Conservation (phyloP, 2,329 filamentous ascomycete species). For the Beauveria australis region DNA sequence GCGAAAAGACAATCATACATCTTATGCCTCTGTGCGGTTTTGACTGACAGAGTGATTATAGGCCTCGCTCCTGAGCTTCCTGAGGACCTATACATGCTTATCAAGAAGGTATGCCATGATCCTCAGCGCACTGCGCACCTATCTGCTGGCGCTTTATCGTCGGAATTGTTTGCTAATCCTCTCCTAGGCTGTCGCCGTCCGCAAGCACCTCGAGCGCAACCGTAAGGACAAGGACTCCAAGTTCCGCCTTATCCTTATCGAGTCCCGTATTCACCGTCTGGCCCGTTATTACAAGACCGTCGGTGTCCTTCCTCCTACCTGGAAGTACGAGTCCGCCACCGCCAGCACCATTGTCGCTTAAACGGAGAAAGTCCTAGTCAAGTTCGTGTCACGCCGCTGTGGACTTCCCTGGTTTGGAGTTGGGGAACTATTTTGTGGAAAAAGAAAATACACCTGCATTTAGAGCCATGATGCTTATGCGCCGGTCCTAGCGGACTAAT, state of each 20-base stretch:
- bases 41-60: constrained; percentile 92
- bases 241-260: constrained; percentile 99
- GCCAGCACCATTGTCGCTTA: constrained; percentile 91
- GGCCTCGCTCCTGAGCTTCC: constrained; percentile 97
- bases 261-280: constrained; percentile 99
- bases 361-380: constrained; percentile 28
- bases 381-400: constrained; percentile 16
- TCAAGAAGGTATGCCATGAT: constrained; percentile 78
- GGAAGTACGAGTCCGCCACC: constrained; percentile 98
- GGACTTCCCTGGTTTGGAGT: constrained; percentile 36
- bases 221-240: constrained; percentile 99
- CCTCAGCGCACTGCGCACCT: background rate
- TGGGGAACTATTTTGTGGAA: constrained; percentile 32
- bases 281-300: constrained; percentile 99
- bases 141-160: background rate
- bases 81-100: constrained; percentile 99
- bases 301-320: constrained; percentile 77
- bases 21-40: constrained; percentile 79
- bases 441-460: constrained; percentile 29
- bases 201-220: constrained; percentile 99
- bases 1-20: constrained; percentile 18
- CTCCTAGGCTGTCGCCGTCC: constrained; percentile 81
- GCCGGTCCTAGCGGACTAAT: constrained; percentile 25
- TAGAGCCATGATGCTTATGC: constrained; percentile 36
- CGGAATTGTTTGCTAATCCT: constrained; percentile 18